phyloP scores from a whole-genome alignment of 2,329 filamentous ascomycete genomes.

The Tolypocladium tropicale region DNA sequence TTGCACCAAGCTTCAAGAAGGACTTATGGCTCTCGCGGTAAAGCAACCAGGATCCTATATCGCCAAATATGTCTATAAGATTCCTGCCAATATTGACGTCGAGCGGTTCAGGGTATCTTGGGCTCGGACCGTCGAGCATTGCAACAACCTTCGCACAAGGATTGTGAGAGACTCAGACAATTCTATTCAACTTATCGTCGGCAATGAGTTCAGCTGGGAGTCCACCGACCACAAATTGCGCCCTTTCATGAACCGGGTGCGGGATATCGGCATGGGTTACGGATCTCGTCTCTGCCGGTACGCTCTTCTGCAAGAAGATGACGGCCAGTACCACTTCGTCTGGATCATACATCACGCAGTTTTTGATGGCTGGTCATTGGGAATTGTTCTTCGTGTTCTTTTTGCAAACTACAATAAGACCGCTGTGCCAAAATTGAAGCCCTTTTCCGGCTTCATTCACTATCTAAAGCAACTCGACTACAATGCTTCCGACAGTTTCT shows the following conservation, averaged over 20 bases:
- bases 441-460: background rate
- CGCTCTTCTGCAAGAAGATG: background rate
- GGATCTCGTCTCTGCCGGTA: background rate
- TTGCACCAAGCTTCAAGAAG: constrained; percentile 29
- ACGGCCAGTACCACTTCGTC: constrained; percentile 2
- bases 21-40: constrained; percentile 18
- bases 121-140: background rate
- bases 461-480: background rate
- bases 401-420: background rate
- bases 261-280: background rate
- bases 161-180: background rate
- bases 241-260: background rate
- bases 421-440: background rate
- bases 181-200: background rate
- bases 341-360: constrained; percentile 10
- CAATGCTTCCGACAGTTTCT: background rate
- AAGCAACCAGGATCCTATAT: background rate
- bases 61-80: background rate
- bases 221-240: background rate
- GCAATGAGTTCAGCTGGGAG: background rate
- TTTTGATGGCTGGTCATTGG: constrained; percentile 9
- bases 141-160: background rate
- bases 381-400: background rate
- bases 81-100: background rate
- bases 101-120: background rate